Base-by-base conservation (phyloP, 805 yeast genomes). In the Teunomyces funiuensis region DNA sequence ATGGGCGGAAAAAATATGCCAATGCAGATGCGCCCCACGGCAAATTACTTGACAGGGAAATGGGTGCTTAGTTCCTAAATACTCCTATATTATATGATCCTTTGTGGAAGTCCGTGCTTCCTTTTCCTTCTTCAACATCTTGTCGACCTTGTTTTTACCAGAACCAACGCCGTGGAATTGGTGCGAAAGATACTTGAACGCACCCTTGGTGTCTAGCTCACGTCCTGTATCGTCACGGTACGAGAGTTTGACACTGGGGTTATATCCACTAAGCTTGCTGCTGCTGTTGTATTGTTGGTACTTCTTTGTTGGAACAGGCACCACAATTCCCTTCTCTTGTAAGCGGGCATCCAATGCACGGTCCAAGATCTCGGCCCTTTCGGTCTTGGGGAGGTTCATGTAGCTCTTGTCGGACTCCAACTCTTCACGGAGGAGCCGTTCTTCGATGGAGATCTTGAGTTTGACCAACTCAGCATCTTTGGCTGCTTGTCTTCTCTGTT, bases 151-250 rank as follows among this genome's bases (percentile, higher is more conserved):
- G 15, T 31, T 18, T 10, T 31, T 31, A 11, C 16, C 15, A 3
- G 25, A 6, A n/a, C 25, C 25, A 6, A 31, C 66, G 3, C 93
- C 95, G 57, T 88, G 96, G 59, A 86, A 88, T 48, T 80, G 78
- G 47, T 84, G 90, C 2, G 93, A 83, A 36, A 87, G 63, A 45
- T 77, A 77, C 63, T 85, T 87, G 67, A 77, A 88, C 1, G 96
- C 96, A 45, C 82, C 82, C 53, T 83, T 85, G 3, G 82, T 71
- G 22, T 72, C 64, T 19, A 88, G 60, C 15, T 68, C 66, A 23
- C 76, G 66, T 0, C 96, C 96, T 2, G 61, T 51, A 18, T 79
- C 82, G 56, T 87, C 95, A 14, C 69, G 73, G 58, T 87, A 85
- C 18, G 69, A 73, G 3, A 88, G 52, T 17, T 65, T 61, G n/a